Base-by-base conservation (phyloP, 2,329 filamentous ascomycete species). In the Pseudovirgaria hyperparasitica region DNA sequence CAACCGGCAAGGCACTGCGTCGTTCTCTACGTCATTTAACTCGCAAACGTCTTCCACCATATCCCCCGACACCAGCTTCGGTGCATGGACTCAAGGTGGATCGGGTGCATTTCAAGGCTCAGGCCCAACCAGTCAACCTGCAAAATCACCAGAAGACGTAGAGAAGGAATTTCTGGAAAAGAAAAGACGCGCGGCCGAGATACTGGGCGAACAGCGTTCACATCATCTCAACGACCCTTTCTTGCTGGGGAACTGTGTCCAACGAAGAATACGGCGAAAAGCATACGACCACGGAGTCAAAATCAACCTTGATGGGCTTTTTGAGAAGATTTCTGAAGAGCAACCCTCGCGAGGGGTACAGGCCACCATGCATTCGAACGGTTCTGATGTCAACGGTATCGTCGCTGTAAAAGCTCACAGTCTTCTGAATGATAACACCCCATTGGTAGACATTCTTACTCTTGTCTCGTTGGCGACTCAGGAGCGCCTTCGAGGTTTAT, bases 381-480 rank as follows among this genome's bases (percentile, higher is more conserved):
- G 71, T 1, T 67, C 73, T 1, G 73, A 84, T 40, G 70, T 65
- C 4, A 62, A 70, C 17, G 65, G 70, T 9, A 54, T 77, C 14
- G 65, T 82, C 3, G 56, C 69, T 22, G 75, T 52, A 3, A 41
- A 52, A 22, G 46, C 52, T 27, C 42, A 57, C 37, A 82, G 79
- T 28, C 70, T 92, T 19, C 70, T 90, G 0, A 73, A 78, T 19
- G 49, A 55, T 12, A 79, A 85, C 22, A 72, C 81, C 2, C 74
- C 70, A 28, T 61, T 93, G 18, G 77, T 80, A 9, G 85, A 93
- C 34, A 80, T 94, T 39, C 58, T 94, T 23, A 79, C 82, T 15
- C 63, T 94, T 10, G 51, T 94, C 31, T 90, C 84, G 5, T 67
- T 94, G 30, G 81, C 82, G 11, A 76, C 82, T 7, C 82, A 87